A percentile compares a stretch with the other conserved stretches of the same genome.
These are phyloP conservation scores for Solanum microdontum DNA, from an alignment of 257 asterid species.

Conservation along the genomic window DNA sequence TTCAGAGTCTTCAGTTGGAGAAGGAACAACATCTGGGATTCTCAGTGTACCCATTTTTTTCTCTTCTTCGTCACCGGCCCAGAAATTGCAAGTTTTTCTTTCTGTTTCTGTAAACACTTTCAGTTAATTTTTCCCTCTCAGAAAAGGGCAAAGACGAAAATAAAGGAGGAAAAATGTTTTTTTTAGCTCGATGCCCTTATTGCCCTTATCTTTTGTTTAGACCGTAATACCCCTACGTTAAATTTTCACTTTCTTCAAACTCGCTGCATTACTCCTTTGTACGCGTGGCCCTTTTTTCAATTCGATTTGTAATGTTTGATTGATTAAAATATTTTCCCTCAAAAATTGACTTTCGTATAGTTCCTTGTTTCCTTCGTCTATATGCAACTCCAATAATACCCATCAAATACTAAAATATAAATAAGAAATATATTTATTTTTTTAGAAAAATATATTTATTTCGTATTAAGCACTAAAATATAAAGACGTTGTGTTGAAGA, in stretches of 20 bases:
- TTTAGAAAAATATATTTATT: too few relatives aligned
- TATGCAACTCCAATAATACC: too few relatives aligned
- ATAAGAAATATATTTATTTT: too few relatives aligned
- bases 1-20: slow-evolving; percentile 58
- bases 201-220: neutral
- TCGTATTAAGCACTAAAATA: too few relatives aligned
- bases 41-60: slow-evolving; percentile 43
- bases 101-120: neutral
- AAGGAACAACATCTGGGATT: slow-evolving; percentile 42
- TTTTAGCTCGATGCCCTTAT: neutral
- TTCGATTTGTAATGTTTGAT: neutral
- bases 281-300: neutral
- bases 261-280: neutral
- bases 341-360: neutral
- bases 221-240: neutral
- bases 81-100: neutral
- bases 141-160: neutral
- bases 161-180: neutral
- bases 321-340: neutral
- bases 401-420: too few relatives aligned
- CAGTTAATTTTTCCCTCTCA: neutral
- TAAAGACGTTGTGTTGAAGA: too few relatives aligned
- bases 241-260: neutral
- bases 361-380: too few relatives aligned
- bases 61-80: neutral